Evolutionary conservation across 257 asterid species (phyloP).

Genomic region (Henckelia pumila): DNA sequence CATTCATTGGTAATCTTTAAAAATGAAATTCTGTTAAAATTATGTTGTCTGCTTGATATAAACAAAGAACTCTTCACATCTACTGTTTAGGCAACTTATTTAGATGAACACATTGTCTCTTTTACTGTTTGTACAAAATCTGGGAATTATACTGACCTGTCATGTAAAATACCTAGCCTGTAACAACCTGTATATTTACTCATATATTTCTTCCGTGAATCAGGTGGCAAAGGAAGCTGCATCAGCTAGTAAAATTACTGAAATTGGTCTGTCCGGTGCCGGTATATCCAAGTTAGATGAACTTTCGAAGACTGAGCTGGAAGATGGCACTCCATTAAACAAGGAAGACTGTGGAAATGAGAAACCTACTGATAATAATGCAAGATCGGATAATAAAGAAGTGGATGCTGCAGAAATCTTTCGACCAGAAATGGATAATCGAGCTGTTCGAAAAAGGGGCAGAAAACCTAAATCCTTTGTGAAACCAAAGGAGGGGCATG

Average conservation of each 20-base stretch:
- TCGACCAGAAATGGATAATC: constrained; percentile 27
- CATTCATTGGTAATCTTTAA: not conserved
- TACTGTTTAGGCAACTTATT: not conserved
- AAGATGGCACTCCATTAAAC: not conserved
- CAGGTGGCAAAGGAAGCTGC: not conserved
- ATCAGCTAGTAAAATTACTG: not conserved
- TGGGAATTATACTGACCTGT: too few relatives aligned
- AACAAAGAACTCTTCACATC: too few relatives aligned
- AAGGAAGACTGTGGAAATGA: not conserved
- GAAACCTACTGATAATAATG: not conserved
- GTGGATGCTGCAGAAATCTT: constrained; percentile 18
- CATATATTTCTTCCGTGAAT: not conserved
- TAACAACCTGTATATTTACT: not conserved
- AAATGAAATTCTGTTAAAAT: not conserved
- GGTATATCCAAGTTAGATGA: not conserved
- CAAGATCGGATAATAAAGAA: constrained; percentile 12
- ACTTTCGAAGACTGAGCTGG: not conserved
- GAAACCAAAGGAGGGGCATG: constrained; percentile 36
- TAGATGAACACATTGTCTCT: not conserved
- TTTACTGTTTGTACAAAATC: not conserved
- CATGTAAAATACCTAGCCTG: not conserved
- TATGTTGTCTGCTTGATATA: too few relatives aligned
- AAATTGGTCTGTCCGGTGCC: too few relatives aligned
- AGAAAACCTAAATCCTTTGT: constrained; percentile 36
- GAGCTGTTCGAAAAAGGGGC: constrained; percentile 32